phyloP scores from a whole-genome alignment of 805 yeast species.

The Candida ovalis region DNA sequence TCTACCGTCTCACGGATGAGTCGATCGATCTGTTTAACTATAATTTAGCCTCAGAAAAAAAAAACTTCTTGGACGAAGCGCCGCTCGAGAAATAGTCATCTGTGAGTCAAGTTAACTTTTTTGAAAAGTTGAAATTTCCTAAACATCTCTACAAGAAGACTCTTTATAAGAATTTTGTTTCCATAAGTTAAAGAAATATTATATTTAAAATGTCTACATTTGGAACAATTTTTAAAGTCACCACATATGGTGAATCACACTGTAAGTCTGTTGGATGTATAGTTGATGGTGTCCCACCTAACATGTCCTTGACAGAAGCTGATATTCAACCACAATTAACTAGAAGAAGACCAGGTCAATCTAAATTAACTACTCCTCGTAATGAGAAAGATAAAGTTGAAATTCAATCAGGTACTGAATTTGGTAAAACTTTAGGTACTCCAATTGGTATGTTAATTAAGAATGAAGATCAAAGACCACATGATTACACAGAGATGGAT shows the following conservation, averaged over 20 bases:
- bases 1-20: too few relatives aligned
- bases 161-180: too few relatives aligned
- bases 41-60: too few relatives aligned
- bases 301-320: slow-evolving; percentile 74
- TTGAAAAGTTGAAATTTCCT: neutral
- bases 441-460: slow-evolving; percentile 92
- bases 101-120: neutral
- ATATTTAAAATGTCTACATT: slow-evolving; percentile 60
- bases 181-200: too few relatives aligned
- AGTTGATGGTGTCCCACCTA: slow-evolving; percentile 98
- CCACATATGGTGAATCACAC: slow-evolving; percentile 98
- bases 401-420: slow-evolving; percentile 93
- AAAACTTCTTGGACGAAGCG: neutral
- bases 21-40: too few relatives aligned
- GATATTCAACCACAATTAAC: slow-evolving; percentile 95
- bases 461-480: slow-evolving; percentile 96
- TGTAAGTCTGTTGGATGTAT: slow-evolving; percentile 97
- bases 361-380: slow-evolving; percentile 88
- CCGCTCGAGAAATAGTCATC: neutral
- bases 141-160: too few relatives aligned
- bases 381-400: slow-evolving; percentile 91
- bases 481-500: slow-evolving; percentile 94
- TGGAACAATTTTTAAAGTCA: slow-evolving; percentile 65
- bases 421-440: slow-evolving; percentile 87
- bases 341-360: slow-evolving; percentile 97